Evolutionary conservation across 2,329 filamentous ascomycete genomes (phyloP), one percentile per base, ranked within the genome.

Genomic region (Xylaria sp.): DNA sequence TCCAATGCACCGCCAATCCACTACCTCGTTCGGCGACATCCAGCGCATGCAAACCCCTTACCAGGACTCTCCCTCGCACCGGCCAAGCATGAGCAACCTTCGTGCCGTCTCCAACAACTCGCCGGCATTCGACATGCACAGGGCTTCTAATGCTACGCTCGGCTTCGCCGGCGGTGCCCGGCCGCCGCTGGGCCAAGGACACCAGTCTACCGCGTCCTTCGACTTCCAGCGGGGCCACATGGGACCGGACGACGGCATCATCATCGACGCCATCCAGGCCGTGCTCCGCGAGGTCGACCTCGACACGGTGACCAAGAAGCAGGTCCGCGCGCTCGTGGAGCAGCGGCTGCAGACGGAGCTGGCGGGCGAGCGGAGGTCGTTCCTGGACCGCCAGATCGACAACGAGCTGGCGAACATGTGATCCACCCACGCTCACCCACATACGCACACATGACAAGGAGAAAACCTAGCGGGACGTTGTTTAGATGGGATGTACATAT

Each of bases 301-400:
- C 39, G 94, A 99, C 71, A 93, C 84, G n/a, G 91, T 97, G 44
- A 99, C 94, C 6, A 99, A 97, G 86, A 99, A 99, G 78, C 93
- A 97, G 76, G 88, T 94, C 52, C 83, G 90, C 46, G 92, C 90
- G 2, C 81, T 97, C 41, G 92, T 96, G 11, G 94, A 99, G 76
- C 92, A 97, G 77, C 85, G 92, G 66, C 76, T 99, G 58, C 93
- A 97, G 76, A 93, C 90, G 4, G 92, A 96, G 71, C 80, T 97
- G 53, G 80, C 84, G 0, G 92, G 92, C 19, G 92, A 97, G 73
- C 88, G 91, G 72, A 86, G 89, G 70, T 86, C 87, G 16, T 97
- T 96, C 76, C 85, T 97, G 77, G 93, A 97, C 75, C 83, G 87
- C 63, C 90, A 92, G 76, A 97, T 99, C 73, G 94, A 99, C 75